A percentile compares a stretch with the other conserved stretches of the same genome.
phyloP scores from a whole-genome alignment of 2,329 filamentous ascomycete species.

The Epichloe aotearoae region DNA sequence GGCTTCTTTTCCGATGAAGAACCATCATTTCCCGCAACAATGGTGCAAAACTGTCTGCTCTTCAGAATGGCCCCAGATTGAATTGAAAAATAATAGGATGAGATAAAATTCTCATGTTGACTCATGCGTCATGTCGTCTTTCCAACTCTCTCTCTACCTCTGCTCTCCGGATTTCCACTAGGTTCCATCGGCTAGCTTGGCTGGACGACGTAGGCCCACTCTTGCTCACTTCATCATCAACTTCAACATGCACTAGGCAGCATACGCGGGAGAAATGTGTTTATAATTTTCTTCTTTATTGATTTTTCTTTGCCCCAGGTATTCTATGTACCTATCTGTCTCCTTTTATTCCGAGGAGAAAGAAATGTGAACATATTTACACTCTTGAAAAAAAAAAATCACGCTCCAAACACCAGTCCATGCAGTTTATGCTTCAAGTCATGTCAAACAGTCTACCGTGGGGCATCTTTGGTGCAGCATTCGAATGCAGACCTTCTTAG shows the following conservation, averaged over 20 bases:
- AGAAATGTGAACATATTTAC: constrained; percentile 8
- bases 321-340: constrained; percentile 9
- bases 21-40: too few relatives aligned
- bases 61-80: too few relatives aligned
- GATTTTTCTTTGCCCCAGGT: not conserved
- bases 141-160: not conserved
- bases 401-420: constrained; percentile 1
- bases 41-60: too few relatives aligned
- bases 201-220: not conserved
- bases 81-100: too few relatives aligned
- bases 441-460: not conserved
- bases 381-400: constrained; percentile 8
- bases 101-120: too few relatives aligned
- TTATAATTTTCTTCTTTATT: not conserved
- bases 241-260: not conserved
- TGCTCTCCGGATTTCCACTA: not conserved
- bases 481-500: not conserved
- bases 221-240: not conserved
- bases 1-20: too few relatives aligned
- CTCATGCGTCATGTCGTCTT: not conserved
- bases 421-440: constrained; percentile 1
- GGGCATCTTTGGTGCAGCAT: not conserved
- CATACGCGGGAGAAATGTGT: not conserved
- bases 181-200: not conserved
- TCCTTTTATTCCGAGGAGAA: constrained; percentile 9